phyloP scores from a whole-genome alignment of 331 rosid genomes.

The Malus hybrid region DNA sequence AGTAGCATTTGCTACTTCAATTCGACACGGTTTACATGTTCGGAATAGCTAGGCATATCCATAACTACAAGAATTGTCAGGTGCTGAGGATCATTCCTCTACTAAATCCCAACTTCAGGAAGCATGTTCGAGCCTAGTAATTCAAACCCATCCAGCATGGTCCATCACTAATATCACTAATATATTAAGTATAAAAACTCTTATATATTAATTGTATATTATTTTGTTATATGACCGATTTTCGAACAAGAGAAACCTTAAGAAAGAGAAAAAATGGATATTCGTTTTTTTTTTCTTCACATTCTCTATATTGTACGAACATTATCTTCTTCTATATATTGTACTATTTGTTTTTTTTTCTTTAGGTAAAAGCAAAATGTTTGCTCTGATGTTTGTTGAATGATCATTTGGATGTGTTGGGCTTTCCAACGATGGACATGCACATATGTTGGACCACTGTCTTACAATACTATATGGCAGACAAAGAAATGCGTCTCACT shows the following conservation, averaged over 20 bases:
- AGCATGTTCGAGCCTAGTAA: too few relatives aligned
- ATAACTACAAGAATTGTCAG: not conserved
- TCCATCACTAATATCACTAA: too few relatives aligned
- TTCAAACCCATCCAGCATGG: too few relatives aligned
- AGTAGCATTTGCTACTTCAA: not conserved
- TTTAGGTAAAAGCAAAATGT: too few relatives aligned
- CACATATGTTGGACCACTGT: slow-evolving; percentile 1
- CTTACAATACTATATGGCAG: not conserved
- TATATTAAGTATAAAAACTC: too few relatives aligned
- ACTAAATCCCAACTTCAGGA: too few relatives aligned
- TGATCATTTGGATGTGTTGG: not conserved
- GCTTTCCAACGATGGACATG: not conserved
- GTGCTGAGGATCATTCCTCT: not conserved
- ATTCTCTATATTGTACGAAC: not conserved
- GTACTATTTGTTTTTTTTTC: too few relatives aligned
- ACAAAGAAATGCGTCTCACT: not conserved
- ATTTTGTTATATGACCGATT: too few relatives aligned
- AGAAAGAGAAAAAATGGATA: not conserved
- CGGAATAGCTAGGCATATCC: not conserved
- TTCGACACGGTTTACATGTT: not conserved
- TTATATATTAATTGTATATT: too few relatives aligned
- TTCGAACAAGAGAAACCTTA: not conserved
- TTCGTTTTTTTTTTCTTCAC: not conserved
- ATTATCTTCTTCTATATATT: not conserved
- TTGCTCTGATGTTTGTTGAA: not conserved